A percentile compares a stretch with the other conserved stretches of the same genome.
These are phyloP conservation scores for Biscogniauxia sp. DNA, from an alignment of 2,329 filamentous ascomycete genomes.

Conservation along the genomic window DNA sequence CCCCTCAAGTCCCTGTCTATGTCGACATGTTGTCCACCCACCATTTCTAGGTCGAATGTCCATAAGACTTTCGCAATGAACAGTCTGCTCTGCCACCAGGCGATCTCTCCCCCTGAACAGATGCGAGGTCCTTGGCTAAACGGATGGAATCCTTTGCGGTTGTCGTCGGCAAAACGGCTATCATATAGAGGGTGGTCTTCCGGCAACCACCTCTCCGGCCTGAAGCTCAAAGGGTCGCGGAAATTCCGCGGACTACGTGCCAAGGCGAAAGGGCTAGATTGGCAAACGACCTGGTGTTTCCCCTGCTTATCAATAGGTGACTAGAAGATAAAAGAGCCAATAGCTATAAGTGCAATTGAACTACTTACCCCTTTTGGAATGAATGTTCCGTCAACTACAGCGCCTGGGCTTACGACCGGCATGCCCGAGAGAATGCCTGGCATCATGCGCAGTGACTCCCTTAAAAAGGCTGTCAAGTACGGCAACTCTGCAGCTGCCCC, in stretches of 20 bases:
- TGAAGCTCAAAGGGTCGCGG: constrained; percentile 1
- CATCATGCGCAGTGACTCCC: constrained; percentile 34
- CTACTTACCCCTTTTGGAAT: constrained; percentile 18
- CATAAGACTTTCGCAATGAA: constrained; percentile 23
- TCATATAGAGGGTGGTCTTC: constrained; percentile 12
- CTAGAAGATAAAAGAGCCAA: background rate
- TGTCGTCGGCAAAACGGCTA: constrained; percentile 9
- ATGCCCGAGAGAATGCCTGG: too few relatives aligned
- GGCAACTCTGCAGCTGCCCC: constrained; percentile 22
- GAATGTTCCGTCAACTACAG: constrained; percentile 15
- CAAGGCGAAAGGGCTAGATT: background rate
- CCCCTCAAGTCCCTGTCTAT: constrained; percentile 17
- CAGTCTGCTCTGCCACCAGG: constrained; percentile 18
- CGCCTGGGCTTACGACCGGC: constrained; percentile 15
- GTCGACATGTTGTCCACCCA: constrained; percentile 7
- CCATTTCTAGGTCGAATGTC: constrained; percentile 17
- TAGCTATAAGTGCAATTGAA: background rate
- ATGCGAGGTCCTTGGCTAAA: constrained; percentile 14
- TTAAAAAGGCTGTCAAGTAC: constrained; percentile 35
- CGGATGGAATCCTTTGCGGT: constrained; percentile 6
- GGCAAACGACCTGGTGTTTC: background rate
- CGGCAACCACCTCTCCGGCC: constrained; percentile 13
- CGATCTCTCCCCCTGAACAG: constrained; percentile 18
- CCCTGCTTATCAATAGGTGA: background rate
- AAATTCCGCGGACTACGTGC: background rate